phyloP scores from a whole-genome alignment of 768 basidiomycete genomes.

The Gelatoporia subvermispora region DNA sequence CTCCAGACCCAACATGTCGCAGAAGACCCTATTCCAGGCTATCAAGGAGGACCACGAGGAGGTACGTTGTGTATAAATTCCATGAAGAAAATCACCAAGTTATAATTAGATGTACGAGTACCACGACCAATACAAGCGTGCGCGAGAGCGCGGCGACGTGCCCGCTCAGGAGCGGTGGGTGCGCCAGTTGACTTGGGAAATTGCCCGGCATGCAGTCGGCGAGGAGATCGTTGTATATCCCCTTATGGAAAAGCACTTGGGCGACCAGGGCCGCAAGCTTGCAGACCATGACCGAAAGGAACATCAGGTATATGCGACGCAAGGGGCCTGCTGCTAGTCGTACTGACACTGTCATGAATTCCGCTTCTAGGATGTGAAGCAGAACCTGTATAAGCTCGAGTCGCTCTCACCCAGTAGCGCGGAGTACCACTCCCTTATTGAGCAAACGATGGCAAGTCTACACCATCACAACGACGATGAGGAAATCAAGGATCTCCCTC shows the following conservation, averaged over 20 bases:
- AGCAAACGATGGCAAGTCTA: conserved; percentile 42
- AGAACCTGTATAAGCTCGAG: conserved; percentile 44
- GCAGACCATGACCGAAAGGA: conserved; percentile 53
- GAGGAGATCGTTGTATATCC: conserved; percentile 66
- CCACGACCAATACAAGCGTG: conserved; percentile 42
- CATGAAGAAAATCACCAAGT: not conserved
- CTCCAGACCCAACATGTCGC: conserved; percentile 15
- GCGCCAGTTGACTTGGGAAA: conserved; percentile 53
- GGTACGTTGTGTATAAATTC: conserved; percentile 20
- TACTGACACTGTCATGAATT: not conserved
- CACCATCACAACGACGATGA: conserved; percentile 53
- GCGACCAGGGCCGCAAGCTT: conserved; percentile 42
- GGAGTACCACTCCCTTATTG: conserved; percentile 40
- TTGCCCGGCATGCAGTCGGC: conserved; percentile 55
- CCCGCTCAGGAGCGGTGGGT: conserved; percentile 51
- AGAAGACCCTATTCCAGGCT: conserved; percentile 33
- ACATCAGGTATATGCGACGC: conserved; percentile 39
- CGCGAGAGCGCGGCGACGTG: conserved; percentile 30
- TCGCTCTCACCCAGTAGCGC: conserved; percentile 34
- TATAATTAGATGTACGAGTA: conserved; percentile 49
- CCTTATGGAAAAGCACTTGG: conserved; percentile 53
- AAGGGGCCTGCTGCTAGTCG: too few species aligned
- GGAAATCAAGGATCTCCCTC: conserved; percentile 52
- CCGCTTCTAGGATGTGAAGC: conserved; percentile 28
- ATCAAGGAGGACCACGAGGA: conserved; percentile 48